Conservation (phyloP, 345 rosid genomes). For the Crucihimalaya himalaica region DNA sequence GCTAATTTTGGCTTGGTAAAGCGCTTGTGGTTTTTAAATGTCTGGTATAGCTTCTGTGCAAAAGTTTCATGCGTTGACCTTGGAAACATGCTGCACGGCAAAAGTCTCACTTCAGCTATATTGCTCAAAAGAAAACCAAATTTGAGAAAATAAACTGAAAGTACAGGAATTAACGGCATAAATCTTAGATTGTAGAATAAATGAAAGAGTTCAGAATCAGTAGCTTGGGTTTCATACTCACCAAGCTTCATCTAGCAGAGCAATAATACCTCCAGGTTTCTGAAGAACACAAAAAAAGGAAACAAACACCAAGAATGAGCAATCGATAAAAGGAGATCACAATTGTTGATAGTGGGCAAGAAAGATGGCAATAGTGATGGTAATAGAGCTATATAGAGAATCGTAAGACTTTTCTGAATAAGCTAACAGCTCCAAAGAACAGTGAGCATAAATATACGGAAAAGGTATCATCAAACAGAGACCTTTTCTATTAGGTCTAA, state of each 20-base stretch:
- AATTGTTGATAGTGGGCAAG: background rate
- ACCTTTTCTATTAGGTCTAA: conserved; percentile 98
- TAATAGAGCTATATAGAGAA: too few relatives aligned
- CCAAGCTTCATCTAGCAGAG: conserved; percentile 99
- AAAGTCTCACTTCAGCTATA: conserved; percentile 39
- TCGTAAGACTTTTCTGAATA: background rate
- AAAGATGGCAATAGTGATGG: background rate
- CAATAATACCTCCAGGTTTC: conserved; percentile 99
- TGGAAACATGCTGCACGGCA: conserved; percentile 86
- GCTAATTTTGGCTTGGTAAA: conserved; percentile 95
- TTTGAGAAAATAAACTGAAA: conserved; percentile 23
- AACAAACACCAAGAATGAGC: conserved; percentile 18
- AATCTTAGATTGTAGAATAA: background rate
- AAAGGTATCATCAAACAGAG: conserved; percentile 10
- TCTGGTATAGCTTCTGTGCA: conserved; percentile 97
- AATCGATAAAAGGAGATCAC: conserved; percentile 22
- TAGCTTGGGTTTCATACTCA: conserved; percentile 41
- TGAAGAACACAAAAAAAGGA: conserved; percentile 46
- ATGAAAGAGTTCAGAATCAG: conserved; percentile 24
- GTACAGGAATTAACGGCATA: background rate
- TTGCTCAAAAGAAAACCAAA: conserved; percentile 22
- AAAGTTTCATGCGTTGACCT: conserved; percentile 99
- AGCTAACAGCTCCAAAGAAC: conserved; percentile 5
- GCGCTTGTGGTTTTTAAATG: conserved; percentile 87
- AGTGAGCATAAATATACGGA: conserved; percentile 14